A percentile compares a stretch with the other conserved stretches of the same genome.
Evolutionary conservation across 2,329 filamentous ascomycete species (phyloP).

Genomic region (Sphaerulina musiva): DNA sequence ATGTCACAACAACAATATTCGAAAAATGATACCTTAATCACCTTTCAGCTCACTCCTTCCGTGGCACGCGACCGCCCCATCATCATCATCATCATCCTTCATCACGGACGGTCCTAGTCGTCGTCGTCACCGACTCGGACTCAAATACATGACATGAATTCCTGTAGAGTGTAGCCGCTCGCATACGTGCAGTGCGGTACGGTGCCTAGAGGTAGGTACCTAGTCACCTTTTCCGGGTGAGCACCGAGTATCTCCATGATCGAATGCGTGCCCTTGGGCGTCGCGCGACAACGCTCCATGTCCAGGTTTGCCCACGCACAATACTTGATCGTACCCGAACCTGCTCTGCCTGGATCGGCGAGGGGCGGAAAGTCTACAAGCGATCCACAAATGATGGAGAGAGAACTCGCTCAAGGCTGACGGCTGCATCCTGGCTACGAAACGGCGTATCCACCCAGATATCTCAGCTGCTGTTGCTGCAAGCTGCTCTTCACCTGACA

Average conservation of each 20-base stretch:
- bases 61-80: too few species aligned
- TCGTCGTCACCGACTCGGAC: background rate
- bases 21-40: too few species aligned
- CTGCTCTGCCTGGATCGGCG: slow-evolving; percentile 15
- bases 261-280: background rate
- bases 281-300: background rate
- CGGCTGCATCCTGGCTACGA: slow-evolving; percentile 17
- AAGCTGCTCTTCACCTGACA: background rate
- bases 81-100: too few species aligned
- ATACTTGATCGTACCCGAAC: slow-evolving; percentile 5
- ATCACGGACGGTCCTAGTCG: background rate
- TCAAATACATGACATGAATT: background rate
- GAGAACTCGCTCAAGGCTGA: slow-evolving; percentile 12
- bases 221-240: background rate
- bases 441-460: slow-evolving; percentile 13
- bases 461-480: background rate
- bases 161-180: background rate
- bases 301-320: slow-evolving; percentile 11
- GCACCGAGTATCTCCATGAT: background rate
- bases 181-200: background rate
- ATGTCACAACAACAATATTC: too few species aligned
- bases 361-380: slow-evolving; percentile 19
- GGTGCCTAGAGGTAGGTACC: too few species aligned
- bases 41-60: too few species aligned
- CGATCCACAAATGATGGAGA: slow-evolving; percentile 15